Evolutionary conservation across 1,284 basidiomycete species (phyloP).

Genomic region (Ustilago nuda): DNA sequence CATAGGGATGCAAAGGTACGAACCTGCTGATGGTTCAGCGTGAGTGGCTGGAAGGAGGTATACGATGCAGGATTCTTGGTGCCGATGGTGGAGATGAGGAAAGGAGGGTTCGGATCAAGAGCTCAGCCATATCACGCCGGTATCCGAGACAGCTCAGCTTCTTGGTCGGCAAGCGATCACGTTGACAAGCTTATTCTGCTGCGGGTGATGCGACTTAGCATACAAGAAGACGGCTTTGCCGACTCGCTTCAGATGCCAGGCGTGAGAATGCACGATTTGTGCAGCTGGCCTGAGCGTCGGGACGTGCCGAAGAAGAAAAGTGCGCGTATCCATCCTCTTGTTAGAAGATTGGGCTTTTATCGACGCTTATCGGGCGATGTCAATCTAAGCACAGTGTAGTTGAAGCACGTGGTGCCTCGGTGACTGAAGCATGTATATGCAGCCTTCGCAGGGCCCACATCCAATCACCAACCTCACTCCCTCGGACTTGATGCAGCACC

Average conservation of each 20-base stretch:
- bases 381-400: too few relatives aligned
- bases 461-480: too few relatives aligned
- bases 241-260: background rate
- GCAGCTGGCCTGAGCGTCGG: too few relatives aligned
- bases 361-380: too few relatives aligned
- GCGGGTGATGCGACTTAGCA: conserved; percentile 1
- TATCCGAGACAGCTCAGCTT: background rate
- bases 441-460: too few relatives aligned
- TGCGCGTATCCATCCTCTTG: too few relatives aligned
- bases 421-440: too few relatives aligned
- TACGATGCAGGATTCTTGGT: background rate
- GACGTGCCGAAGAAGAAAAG: too few relatives aligned
- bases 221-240: background rate
- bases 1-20: conserved; percentile 11
- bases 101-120: background rate
- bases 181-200: background rate
- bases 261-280: background rate
- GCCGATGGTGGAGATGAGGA: conserved; percentile 4
- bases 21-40: background rate
- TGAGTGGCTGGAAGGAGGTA: background rate
- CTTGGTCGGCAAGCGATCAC: conserved; percentile 2
- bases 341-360: too few relatives aligned
- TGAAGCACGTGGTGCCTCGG: too few relatives aligned
- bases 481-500: too few relatives aligned
- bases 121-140: background rate